Evolutionary conservation across 345 rosid genomes (phyloP), one percentile per base, ranked within the genome.

Genomic region (Lepidium sativum): DNA sequence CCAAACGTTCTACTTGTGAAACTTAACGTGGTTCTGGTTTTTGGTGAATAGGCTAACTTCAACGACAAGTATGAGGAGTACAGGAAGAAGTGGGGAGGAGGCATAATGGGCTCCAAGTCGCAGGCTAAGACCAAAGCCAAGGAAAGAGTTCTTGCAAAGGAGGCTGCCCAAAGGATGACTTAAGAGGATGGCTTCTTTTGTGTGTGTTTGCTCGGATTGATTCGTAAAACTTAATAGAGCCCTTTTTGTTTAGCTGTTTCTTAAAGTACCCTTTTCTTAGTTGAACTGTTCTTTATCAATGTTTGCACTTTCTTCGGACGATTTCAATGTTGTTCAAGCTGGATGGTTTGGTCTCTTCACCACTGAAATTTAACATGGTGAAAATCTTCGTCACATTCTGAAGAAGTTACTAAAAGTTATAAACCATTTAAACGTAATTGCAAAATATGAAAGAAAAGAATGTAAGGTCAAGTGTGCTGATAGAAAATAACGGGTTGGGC

Each of bases 41-140:
- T 20, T 40, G 6, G 45, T 21, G 32, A 31, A 9, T 59, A 86
- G 92, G 92, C 92, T 0, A 84, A 83, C 83, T 87, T 87, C 68
- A 82, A 84, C 2, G 88, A 84, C 80, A 87, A 87, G 79, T 87
- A 62, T 15, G 94, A 87, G 6, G 95, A 87, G 80, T 70, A 78
- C 71, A 81, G 91, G 33, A 87, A 87, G 86, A 87, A 80, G 69
- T 85, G 95, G 95, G 95, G 95, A 21, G 95, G 95, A 50, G 94
- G 94, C 8, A 81, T 87, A 13, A 87, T 87, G 94, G 90, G 94
- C 8, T 84, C 94, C 38, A 87, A 87, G 73, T 87, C 94, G 2
- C 90, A 82, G 80, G 90, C 88, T 2, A 83, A 72, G 76, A 81
- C 82, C 40, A 84, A 84, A 60, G 94, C 94, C 9, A 86, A 82